Evolutionary conservation across 305 asterid genomes (phyloP).

Genomic region (Fraxinus baroniana): DNA sequence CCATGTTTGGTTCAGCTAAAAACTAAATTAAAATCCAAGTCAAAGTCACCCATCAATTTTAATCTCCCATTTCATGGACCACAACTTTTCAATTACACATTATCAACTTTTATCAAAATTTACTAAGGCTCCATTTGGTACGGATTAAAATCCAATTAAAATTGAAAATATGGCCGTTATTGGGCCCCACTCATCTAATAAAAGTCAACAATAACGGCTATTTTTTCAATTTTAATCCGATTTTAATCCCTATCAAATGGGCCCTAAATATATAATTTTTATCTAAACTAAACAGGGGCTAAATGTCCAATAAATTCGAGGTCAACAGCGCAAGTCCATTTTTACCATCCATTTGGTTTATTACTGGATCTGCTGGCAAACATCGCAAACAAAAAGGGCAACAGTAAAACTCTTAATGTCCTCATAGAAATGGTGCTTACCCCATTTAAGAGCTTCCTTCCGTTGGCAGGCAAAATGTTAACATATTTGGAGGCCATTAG

Average conservation of each 20-base stretch:
- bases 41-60: background rate
- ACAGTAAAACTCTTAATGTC: background rate
- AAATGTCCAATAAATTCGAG: background rate
- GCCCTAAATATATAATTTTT: no score
- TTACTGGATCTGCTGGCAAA: background rate
- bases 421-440: conserved; percentile 32
- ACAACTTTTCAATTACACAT: background rate
- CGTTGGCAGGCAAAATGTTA: conserved; percentile 75
- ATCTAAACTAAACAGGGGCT: background rate
- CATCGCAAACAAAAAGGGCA: background rate
- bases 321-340: background rate
- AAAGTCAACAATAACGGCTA: no score
- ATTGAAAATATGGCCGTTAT: no score
- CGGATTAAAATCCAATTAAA: no score
- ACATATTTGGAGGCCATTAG: conserved; percentile 95
- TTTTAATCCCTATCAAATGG: no score
- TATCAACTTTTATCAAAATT: no score
- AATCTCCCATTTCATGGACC: no score
- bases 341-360: background rate
- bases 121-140: no score
- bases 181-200: no score
- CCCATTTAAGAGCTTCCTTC: conserved; percentile 97
- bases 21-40: no score
- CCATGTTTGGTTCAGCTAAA: background rate
- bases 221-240: no score